phyloP scores from a whole-genome alignment of 2,329 filamentous ascomycete species.

The Cladosporium sp. region DNA sequence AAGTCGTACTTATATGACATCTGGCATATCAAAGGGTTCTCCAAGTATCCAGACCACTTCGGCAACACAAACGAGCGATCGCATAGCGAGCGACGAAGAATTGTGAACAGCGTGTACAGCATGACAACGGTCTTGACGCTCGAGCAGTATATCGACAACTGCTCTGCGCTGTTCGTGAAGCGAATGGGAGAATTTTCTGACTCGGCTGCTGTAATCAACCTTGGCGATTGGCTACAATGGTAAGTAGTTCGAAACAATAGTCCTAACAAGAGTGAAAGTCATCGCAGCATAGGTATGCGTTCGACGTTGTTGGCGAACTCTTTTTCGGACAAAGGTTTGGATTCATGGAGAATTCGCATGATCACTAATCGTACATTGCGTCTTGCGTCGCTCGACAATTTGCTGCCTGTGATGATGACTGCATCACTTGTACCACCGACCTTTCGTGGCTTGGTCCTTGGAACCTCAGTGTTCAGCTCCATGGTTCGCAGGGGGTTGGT shows the following conservation, averaged over 20 bases:
- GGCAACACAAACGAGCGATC: neutral
- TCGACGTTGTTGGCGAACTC: slow-evolving; percentile 5
- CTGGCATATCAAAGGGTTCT: slow-evolving; percentile 3
- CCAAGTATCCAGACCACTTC: neutral
- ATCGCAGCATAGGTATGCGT: neutral
- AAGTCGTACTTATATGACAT: slow-evolving; percentile 28
- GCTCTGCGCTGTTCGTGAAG: neutral
- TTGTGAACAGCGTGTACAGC: neutral
- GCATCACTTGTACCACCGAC: neutral
- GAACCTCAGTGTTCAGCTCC: neutral
- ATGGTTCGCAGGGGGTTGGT: neutral
- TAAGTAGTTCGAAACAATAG: neutral
- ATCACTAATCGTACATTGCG: neutral
- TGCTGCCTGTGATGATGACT: neutral
- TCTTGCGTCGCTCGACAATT: neutral
- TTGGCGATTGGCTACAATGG: neutral
- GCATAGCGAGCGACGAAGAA: slow-evolving; percentile 7
- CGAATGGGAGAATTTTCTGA: neutral
- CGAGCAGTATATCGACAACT: neutral
- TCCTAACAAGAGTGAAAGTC: neutral
- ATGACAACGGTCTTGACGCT: neutral
- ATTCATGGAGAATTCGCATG: neutral
- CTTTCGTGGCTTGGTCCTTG: neutral
- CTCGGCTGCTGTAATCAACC: neutral
- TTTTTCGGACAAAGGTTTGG: neutral